Evolutionary conservation across 2,329 filamentous ascomycete species (phyloP).

Genomic region (Nemania serpens): DNA sequence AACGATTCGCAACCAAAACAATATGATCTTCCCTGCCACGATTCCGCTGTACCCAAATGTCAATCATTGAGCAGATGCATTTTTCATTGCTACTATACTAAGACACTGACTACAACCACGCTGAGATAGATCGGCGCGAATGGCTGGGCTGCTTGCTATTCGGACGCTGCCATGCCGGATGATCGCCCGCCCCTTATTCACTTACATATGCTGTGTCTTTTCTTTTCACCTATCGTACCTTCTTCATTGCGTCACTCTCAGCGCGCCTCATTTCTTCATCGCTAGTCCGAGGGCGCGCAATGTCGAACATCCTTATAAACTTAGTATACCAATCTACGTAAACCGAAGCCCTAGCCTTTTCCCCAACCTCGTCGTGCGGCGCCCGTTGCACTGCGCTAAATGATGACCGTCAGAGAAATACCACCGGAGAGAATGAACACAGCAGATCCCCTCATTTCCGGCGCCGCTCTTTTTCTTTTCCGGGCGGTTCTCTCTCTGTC

Average conservation of each 20-base stretch:
- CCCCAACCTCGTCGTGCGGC: too few species aligned
- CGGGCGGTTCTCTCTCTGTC: too few species aligned
- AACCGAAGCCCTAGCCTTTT: too few species aligned
- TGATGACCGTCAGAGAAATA: too few species aligned
- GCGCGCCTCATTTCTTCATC: neutral
- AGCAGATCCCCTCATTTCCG: too few species aligned
- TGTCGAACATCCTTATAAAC: too few species aligned
- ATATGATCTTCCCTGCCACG: neutral
- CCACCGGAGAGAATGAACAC: too few species aligned
- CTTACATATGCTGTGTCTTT: neutral
- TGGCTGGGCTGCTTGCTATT: neutral
- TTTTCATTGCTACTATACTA: neutral
- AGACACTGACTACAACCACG: constrained; percentile 8
- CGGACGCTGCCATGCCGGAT: neutral
- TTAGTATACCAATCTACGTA: too few species aligned
- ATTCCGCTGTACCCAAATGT: neutral
- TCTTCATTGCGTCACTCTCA: neutral
- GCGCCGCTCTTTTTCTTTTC: too few species aligned
- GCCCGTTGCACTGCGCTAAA: too few species aligned
- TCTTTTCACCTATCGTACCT: neutral
- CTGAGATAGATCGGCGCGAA: constrained; percentile 7
- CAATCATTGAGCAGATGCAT: neutral
- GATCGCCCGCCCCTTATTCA: neutral
- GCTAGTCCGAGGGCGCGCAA: neutral
- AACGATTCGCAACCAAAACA: constrained; percentile 3